Conservation (phyloP, 352 stramenopile species). For the Thalassiosira livingstoniorum region DNA sequence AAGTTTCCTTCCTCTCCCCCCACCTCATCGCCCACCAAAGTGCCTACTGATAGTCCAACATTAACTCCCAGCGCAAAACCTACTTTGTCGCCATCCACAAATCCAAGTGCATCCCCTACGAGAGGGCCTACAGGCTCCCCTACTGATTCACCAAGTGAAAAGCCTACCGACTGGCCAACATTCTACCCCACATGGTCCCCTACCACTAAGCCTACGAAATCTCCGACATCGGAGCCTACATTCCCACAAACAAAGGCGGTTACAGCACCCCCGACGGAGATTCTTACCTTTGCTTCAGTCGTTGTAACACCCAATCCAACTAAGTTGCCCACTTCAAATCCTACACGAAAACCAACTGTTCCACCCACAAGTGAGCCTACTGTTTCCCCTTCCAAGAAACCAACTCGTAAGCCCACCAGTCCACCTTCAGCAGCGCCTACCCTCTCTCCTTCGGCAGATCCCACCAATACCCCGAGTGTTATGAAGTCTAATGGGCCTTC, state of each 20-base stretch:
- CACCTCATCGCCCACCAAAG: neutral
- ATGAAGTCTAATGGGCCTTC: too few species aligned
- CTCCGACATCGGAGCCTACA: neutral
- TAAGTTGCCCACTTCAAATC: neutral
- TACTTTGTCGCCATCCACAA: neutral
- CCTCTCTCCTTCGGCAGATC: too few species aligned
- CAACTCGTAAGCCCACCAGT: neutral
- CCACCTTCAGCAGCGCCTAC: neutral
- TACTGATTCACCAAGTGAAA: neutral
- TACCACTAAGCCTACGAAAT: neutral
- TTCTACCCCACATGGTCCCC: neutral
- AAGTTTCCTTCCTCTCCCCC: neutral
- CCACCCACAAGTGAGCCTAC: neutral
- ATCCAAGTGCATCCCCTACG: neutral
- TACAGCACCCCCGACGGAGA: neutral
- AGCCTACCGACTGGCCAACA: neutral
- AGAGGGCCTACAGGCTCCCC: constrained; percentile 7
- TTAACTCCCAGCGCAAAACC: neutral
- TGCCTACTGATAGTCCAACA: neutral
- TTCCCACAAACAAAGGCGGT: neutral
- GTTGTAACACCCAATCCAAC: neutral
- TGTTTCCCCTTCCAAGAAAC: neutral
- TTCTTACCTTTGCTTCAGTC: neutral
- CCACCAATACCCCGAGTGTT: too few species aligned
- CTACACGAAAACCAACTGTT: neutral